Evolutionary conservation across 2,329 filamentous ascomycete species (phyloP), one percentile per base, ranked within the genome.

Genomic region (Stagonosporopsis chrysanthemi): DNA sequence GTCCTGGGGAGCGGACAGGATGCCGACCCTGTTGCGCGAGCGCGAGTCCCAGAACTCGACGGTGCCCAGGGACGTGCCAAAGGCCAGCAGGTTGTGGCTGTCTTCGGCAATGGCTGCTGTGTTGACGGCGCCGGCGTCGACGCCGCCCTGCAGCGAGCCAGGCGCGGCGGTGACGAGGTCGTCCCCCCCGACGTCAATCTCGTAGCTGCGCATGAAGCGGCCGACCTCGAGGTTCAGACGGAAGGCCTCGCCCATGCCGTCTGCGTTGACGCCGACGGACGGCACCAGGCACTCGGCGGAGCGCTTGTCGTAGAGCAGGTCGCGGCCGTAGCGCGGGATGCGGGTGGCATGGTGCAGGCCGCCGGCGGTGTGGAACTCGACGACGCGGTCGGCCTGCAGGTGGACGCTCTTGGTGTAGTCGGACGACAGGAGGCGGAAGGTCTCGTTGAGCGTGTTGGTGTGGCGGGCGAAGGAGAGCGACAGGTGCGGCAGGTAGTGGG

Each of bases 21-120:
- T 84, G 15, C 91, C 93, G 11, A 94, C 90, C 55, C 92, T 84
- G 52, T 89, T 89, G 72, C 92, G 89, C 28, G 90, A 92, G 58
- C 95, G 86, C 1, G 93, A 86, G 73, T 99, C 95, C 91, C 93
- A 99, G 71, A 98, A 94, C 74, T 99, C 95, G 24, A 98, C 91
- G 0, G 94, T 97, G n/a, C 95, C 94, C 54, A 95, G 81, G 2
- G 92, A 93, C 1, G 95, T 99, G 49, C 96, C 95, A 69, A 99
- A 99, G 0, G 94, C 93, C 31, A 93, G 83, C 4, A 99, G 82
- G 54, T 95, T 95, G 75, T 99, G 95, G 44, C 90, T 93, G 38
- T 89, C 85, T 73, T 97, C 91, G 3, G 95, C 95, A 58, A 97
- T 86, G 3, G 93, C 89, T 12, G 88, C 94, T 7, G 88, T 88